Evolutionary conservation across 768 basidiomycete species (phyloP), one percentile per base, ranked within the genome.

Genomic region (Tricholoma hemisulphureum): DNA sequence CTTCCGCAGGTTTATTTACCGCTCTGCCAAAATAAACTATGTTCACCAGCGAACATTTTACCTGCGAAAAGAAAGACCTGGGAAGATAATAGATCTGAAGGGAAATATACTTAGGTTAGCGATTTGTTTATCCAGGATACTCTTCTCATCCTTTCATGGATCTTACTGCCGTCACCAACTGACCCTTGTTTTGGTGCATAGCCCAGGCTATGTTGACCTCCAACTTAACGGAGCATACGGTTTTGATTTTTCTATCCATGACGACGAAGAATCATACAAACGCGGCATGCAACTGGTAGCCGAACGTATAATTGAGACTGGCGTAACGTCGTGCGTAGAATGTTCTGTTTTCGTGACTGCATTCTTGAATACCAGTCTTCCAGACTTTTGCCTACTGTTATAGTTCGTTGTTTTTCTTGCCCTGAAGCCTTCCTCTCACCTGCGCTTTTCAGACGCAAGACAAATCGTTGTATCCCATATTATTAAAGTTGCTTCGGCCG

Each of bases 191-290:
- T 29, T 28, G 51, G 55, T 34, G 58, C 55, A 14, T 62, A 93
- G 91, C 68, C 93, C 93, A 2, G 93, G 93, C 13, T 83, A 88
- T 65, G 80, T 95, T 51, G 94, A 95, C 72, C 84, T 89, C 16
- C 94, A 96, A 66, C 87, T 96, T 60, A 95, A 96, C 61, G 94
- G 94, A 32, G 93, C 86, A 4, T 94, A 91, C 68, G 86, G 87
- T 28, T 90, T 93, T 66, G 91, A 93, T 70, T 93, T 94, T 65
- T 93, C 91, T 11, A 83, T 93, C 16, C 91, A 88, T 63, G 85
- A 89, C 32, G 80, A 87, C 65, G 88, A 90, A 53, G 78, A 84
- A 34, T 75, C 73, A 6, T 95, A 95, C 71, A 75, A 78, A 23
- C 64, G 80, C 21, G 91, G 91, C 18, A 75, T 95, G 70, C 80